Conservation (phyloP, 2,329 filamentous ascomycete species). For the Tolypocladium amazonense region DNA sequence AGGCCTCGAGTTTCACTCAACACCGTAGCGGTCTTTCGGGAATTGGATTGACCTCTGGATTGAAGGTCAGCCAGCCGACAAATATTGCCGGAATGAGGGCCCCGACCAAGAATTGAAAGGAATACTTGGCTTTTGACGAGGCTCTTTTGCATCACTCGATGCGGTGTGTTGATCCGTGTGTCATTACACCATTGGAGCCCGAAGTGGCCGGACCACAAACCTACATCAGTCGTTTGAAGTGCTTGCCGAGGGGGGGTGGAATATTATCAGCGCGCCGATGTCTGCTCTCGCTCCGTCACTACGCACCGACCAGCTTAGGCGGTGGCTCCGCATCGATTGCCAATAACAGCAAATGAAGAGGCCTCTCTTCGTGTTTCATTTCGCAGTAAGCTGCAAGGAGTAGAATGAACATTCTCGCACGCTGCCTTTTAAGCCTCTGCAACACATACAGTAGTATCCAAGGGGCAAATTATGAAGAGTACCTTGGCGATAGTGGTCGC, state of each 20-base stretch:
- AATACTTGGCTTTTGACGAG: not conserved
- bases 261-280: no score
- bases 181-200: not conserved
- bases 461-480: not conserved
- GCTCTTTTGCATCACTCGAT: not conserved
- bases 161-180: not conserved
- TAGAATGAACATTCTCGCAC: not conserved
- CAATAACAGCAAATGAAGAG: not conserved
- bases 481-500: no score
- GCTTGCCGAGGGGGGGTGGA: not conserved
- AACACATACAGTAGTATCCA: not conserved
- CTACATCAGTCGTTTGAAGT: not conserved
- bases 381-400: not conserved
- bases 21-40: conserved; percentile 11
- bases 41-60: conserved; percentile 18
- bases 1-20: conserved; percentile 9
- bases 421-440: not conserved
- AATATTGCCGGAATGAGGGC: conserved; percentile 8
- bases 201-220: not conserved
- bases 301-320: not conserved
- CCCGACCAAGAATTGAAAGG: conserved; percentile 6
- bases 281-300: not conserved
- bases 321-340: not conserved
- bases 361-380: not conserved
- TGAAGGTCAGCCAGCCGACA: conserved; percentile 17